Base-by-base conservation (phyloP, 2,329 filamentous ascomycete species). In the Cryphonectria naterciae region DNA sequence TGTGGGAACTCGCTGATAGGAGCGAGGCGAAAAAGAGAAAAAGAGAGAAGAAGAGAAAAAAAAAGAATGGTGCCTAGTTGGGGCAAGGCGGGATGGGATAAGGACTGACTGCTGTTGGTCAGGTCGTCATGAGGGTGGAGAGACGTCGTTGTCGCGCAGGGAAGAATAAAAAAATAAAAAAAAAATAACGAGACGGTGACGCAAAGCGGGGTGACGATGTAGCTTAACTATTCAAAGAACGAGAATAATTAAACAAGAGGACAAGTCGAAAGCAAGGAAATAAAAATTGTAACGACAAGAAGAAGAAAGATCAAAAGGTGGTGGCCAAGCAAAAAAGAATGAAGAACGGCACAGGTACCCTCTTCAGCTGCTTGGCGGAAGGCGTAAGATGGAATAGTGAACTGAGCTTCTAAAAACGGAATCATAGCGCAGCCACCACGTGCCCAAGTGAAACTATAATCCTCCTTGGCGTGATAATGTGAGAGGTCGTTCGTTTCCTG, bases 121-220 rank as follows among this genome's bases (percentile, higher is more conserved):
- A 67, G 32, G 49, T 67, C 19, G 65, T 67, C 65, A 67, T 67
- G 49, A 56, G 52, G 65, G 62, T 60, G 25, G 37, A 64, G 37
- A 64, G 41, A 13, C 4, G 39, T 43, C n/a, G 32, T 60, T 15
- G 46, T 49, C 46, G 22, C 46, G 46, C 46, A n/a, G 10, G 46
- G 32, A 32, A 32, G 32, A 32, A 2, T 32, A 32, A 32, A 32
- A 32, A 32, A 3, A 11, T 10, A 3, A 39, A 39, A n/a, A 6
- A 32, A 32, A 28, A 28, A 13, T 56, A 0, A 28, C 25, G 52
- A 13, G 52, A 56, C 11, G 28, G n/a, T 19, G 17, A 32, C 25
- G 13, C 52, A 28, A 28, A 28, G 25, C 52, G 52, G 25, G 52
- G 52, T 28, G 25, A 56, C 17, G 46, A 25, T 54, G n/a, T 25